These are phyloP conservation scores for Aspergillus cavernicola DNA, from an alignment of 495 filamentous ascomycete genomes.

Conservation along the genomic window DNA sequence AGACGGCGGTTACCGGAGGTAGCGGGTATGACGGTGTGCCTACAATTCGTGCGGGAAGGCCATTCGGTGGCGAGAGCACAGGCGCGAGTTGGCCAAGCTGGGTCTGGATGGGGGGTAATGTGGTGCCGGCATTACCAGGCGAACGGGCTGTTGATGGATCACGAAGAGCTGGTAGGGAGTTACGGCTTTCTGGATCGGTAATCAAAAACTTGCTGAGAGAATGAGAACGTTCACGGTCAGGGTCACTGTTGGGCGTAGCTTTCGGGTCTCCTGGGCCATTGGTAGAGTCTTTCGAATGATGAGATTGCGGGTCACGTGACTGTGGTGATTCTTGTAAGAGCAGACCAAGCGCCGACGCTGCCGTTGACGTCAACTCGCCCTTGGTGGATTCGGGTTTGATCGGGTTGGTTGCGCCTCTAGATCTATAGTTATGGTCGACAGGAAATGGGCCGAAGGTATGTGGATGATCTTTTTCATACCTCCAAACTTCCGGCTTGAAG, in stretches of 20 bases:
- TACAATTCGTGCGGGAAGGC: slow-evolving; percentile 15
- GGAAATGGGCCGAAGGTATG: background rate
- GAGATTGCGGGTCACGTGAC: too few relatives aligned
- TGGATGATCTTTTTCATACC: background rate
- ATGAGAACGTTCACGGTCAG: background rate
- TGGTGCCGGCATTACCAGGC: slow-evolving; percentile 34
- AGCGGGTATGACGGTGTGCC: slow-evolving; percentile 24
- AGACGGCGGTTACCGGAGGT: slow-evolving; percentile 23
- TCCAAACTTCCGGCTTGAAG: background rate
- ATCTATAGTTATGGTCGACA: background rate
- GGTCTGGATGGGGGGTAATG: slow-evolving; percentile 43
- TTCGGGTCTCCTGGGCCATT: background rate
- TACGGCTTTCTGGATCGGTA: slow-evolving; percentile 20
- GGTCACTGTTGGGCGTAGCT: background rate
- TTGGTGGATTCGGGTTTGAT: background rate
- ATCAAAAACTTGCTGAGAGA: slow-evolving; percentile 23
- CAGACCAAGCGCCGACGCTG: background rate
- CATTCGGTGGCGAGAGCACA: slow-evolving; percentile 20
- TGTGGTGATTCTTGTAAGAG: too few relatives aligned
- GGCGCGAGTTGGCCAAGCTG: slow-evolving; percentile 29
- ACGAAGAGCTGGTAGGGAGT: slow-evolving; percentile 36
- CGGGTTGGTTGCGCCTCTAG: background rate
- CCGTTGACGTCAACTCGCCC: background rate
- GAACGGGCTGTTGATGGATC: slow-evolving; percentile 35
- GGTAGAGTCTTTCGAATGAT: too few relatives aligned